Percentiles rank a stretch among this genome's conserved stretches.
Evolutionary conservation across 305 asterid genomes (phyloP).

Genomic region (Fraxinus nigra): DNA sequence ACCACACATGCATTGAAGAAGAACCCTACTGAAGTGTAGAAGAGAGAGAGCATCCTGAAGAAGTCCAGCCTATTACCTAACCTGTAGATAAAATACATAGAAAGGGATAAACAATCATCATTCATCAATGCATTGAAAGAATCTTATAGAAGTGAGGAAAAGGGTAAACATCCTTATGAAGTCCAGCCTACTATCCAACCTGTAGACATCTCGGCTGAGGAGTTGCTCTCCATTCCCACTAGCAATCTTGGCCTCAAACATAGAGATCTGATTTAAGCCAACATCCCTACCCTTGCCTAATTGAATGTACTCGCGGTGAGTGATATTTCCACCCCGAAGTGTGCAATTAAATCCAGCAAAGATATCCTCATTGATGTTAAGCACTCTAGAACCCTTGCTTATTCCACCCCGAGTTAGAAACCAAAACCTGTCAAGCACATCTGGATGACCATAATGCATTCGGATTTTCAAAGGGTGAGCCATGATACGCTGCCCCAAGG

Average conservation of each 20-base stretch:
- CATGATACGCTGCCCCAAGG: constrained; percentile 92
- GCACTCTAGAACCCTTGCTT: constrained; percentile 94
- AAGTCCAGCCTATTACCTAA: not conserved
- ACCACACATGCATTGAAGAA: not conserved
- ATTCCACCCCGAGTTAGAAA: constrained; percentile 90
- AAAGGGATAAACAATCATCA: constrained; percentile 50
- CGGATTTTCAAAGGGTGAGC: constrained; percentile 93
- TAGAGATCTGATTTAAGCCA: constrained; percentile 78
- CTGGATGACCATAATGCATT: constrained; percentile 98
- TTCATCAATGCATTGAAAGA: constrained; percentile 79
- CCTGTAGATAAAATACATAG: not conserved
- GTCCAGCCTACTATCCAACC: constrained; percentile 90
- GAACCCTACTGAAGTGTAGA: not conserved
- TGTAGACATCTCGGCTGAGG: constrained; percentile 82
- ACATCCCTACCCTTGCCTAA: constrained; percentile 98
- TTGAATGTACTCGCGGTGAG: constrained; percentile 92
- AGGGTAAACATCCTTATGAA: constrained; percentile 86
- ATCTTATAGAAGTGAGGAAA: constrained; percentile 80
- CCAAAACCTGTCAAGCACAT: constrained; percentile 93
- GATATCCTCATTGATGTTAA: constrained; percentile 92
- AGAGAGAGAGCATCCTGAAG: not conserved
- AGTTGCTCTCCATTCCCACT: constrained; percentile 91
- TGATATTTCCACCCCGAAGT: constrained; percentile 80
- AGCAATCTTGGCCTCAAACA: constrained; percentile 93
- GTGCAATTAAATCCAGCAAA: constrained; percentile 97